Conservation (phyloP, 768 basidiomycete species). For the Roridomyces roridus region DNA sequence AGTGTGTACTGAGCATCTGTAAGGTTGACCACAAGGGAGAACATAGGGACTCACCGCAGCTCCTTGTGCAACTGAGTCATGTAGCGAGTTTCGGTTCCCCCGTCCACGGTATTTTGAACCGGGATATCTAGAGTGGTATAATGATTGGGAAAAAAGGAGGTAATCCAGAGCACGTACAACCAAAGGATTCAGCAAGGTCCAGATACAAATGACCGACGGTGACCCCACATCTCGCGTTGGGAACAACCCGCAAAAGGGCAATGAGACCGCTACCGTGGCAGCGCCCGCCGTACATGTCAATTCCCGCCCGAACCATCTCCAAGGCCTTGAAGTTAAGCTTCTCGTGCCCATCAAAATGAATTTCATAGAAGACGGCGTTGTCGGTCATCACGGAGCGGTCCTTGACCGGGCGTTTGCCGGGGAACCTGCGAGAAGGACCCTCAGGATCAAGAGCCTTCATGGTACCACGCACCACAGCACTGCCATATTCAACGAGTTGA, state of each 20-base stretch:
- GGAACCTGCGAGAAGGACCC: background rate
- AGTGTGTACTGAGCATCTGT: no score
- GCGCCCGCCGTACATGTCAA: slow-evolving; percentile 30
- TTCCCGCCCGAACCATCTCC: slow-evolving; percentile 25
- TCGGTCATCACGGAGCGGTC: background rate
- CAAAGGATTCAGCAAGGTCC: slow-evolving; percentile 24
- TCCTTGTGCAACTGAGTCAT: slow-evolving; percentile 9
- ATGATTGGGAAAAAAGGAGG: background rate
- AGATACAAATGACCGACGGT: slow-evolving; percentile 30
- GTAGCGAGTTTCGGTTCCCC: slow-evolving; percentile 24
- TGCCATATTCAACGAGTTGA: background rate
- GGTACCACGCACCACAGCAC: background rate
- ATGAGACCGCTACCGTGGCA: slow-evolving; percentile 27
- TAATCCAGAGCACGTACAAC: slow-evolving; percentile 15
- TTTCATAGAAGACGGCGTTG: slow-evolving; percentile 15
- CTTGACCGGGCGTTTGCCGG: slow-evolving; percentile 1
- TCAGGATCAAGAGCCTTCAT: slow-evolving; percentile 1
- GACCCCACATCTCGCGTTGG: slow-evolving; percentile 21
- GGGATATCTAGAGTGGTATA: slow-evolving; percentile 21
- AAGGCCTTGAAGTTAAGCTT: slow-evolving; percentile 31
- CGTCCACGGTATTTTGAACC: slow-evolving; percentile 27
- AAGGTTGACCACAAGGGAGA: no score
- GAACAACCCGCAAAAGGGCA: slow-evolving; percentile 21
- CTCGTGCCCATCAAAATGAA: slow-evolving; percentile 34
- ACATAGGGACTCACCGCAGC: slow-evolving; percentile 10